A percentile compares a stretch with the other conserved stretches of the same genome.
Evolutionary conservation across 805 yeast genomes (phyloP).

Genomic region (Dipodascopsis tothii): DNA sequence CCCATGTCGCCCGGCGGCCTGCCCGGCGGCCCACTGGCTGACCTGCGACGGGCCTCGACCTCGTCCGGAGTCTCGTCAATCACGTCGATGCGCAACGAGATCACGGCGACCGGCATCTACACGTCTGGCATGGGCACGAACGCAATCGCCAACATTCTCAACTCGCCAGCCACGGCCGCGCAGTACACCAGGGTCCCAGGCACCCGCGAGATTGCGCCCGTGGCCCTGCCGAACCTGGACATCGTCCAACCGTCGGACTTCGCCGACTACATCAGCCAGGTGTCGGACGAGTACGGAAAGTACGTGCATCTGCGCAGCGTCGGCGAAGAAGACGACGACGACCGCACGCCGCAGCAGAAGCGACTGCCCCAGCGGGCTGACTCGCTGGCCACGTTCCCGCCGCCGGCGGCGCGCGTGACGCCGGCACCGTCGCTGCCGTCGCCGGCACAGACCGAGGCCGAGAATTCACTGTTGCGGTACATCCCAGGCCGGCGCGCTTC

Average conservation of each 20-base stretch:
- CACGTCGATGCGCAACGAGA: background rate
- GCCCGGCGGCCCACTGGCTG: too few relatives aligned
- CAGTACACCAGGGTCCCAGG: slow-evolving; percentile 47
- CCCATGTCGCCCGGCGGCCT: too few relatives aligned
- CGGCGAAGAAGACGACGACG: background rate
- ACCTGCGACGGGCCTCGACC: background rate
- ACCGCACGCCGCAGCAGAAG: background rate
- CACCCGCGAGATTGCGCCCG: slow-evolving; percentile 73
- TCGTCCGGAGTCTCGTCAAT: background rate
- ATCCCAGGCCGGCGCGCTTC: background rate
- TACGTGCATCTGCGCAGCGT: slow-evolving; percentile 5
- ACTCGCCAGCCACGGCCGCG: slow-evolving; percentile 11
- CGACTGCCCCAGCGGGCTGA: slow-evolving; percentile 9
- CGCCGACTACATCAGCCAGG: slow-evolving; percentile 38
- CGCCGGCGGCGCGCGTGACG: background rate
- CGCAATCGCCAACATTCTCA: slow-evolving; percentile 20
- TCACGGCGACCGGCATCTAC: background rate
- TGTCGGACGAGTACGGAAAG: slow-evolving; percentile 40
- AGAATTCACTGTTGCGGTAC: slow-evolving; percentile 17
- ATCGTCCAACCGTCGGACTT: slow-evolving; percentile 41
- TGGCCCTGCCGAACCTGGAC: slow-evolving; percentile 50
- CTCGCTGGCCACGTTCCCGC: slow-evolving; percentile 5
- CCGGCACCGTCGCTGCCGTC: slow-evolving; percentile 6
- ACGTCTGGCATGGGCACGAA: slow-evolving; percentile 24
- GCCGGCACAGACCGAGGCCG: slow-evolving; percentile 14